Conservation (phyloP, 1,139 yeast species). For the Taiozyma sp. region DNA sequence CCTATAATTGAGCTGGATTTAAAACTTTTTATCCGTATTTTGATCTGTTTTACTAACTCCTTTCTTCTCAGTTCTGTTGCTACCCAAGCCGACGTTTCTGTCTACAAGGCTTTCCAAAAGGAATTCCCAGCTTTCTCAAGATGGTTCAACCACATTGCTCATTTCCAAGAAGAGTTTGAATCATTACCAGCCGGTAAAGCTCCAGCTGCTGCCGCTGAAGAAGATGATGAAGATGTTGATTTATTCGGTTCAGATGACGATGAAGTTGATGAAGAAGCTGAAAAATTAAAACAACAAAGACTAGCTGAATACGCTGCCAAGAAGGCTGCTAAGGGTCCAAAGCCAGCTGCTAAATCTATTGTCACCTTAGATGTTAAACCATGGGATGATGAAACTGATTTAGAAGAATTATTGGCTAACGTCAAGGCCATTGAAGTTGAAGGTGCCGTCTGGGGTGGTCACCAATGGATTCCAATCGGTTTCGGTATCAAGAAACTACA, state of each 20-base stretch:
- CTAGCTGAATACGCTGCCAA: slow-evolving; percentile 95
- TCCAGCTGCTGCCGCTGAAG: slow-evolving; percentile 59
- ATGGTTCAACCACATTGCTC: slow-evolving; percentile 98
- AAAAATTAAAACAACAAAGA: slow-evolving; percentile 94
- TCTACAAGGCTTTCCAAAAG: slow-evolving; percentile 90
- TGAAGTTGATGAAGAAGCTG: slow-evolving; percentile 95
- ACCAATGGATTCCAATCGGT: slow-evolving; percentile 94
- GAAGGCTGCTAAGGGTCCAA: slow-evolving; percentile 96
- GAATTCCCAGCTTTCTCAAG: slow-evolving; percentile 93
- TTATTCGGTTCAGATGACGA: slow-evolving; percentile 94
- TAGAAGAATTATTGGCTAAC: slow-evolving; percentile 79
- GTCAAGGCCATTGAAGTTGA: slow-evolving; percentile 82
- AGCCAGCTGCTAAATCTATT: slow-evolving; percentile 97
- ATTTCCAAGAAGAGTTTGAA: slow-evolving; percentile 80
- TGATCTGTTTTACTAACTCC: slow-evolving; percentile 4
- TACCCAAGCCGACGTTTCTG: slow-evolving; percentile 93
- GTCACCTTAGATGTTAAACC: slow-evolving; percentile 98
- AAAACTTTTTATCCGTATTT: neutral
- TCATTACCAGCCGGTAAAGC: slow-evolving; percentile 79
- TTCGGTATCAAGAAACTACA: slow-evolving; percentile 99
- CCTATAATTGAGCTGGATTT: neutral
- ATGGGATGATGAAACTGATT: slow-evolving; percentile 99
- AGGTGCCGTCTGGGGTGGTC: slow-evolving; percentile 99
- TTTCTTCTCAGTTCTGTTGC: slow-evolving; percentile 55
- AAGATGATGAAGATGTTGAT: slow-evolving; percentile 87